phyloP scores from a whole-genome alignment of 2,329 filamentous ascomycete genomes.

The Neofusicoccum parvum region DNA sequence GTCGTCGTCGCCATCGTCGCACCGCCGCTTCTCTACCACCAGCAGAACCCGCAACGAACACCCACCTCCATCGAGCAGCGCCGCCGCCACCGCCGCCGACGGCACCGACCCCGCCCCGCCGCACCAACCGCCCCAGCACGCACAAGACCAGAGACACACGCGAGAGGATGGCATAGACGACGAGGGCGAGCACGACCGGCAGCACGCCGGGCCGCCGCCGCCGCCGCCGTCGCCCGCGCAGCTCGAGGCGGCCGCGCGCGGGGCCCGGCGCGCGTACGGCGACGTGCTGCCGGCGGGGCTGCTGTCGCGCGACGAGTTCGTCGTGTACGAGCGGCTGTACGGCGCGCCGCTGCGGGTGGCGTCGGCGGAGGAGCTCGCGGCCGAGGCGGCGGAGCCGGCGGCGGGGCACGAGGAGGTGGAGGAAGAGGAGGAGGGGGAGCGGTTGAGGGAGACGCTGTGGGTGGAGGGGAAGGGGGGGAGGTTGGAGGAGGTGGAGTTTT shows the following conservation, averaged over 20 bases:
- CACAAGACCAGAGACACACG: not conserved
- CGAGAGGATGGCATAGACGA: not conserved
- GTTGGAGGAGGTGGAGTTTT: constrained; percentile 64
- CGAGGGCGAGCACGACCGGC: not conserved
- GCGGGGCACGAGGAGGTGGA: constrained; percentile 23
- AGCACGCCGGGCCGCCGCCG: not conserved
- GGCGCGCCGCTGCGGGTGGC: constrained; percentile 69
- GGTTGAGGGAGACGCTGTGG: constrained; percentile 49
- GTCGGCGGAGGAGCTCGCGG: constrained; percentile 51
- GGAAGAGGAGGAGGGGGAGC: constrained; percentile 48
- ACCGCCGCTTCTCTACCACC: not conserved
- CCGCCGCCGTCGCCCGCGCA: constrained; percentile 32
- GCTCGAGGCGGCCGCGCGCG: constrained; percentile 66
- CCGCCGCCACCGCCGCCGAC: not conserved
- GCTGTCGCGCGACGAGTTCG: constrained; percentile 69
- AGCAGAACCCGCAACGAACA: not conserved
- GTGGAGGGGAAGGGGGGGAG: constrained; percentile 59
- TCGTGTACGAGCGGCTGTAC: constrained; percentile 78
- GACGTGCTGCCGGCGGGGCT: constrained; percentile 74
- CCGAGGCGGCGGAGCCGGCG: too few relatives aligned
- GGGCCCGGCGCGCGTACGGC: constrained; percentile 74
- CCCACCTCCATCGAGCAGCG: not conserved
- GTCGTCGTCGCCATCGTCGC: not conserved
- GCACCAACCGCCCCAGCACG: not conserved
- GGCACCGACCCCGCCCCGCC: not conserved